Evolutionary conservation across 1,139 yeast genomes (phyloP).

Genomic region (Taphrina wiesneri): DNA sequence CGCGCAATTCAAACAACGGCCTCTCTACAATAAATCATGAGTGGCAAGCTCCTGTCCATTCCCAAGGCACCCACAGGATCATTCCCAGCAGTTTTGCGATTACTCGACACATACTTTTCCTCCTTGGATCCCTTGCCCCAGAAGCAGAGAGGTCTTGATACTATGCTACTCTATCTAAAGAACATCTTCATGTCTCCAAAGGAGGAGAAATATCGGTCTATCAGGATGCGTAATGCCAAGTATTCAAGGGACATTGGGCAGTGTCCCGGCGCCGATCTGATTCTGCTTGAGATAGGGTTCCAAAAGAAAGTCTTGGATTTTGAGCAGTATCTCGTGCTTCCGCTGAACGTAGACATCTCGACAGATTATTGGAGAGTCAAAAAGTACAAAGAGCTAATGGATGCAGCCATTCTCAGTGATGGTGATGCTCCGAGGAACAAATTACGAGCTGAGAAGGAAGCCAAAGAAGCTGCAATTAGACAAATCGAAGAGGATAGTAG

Average conservation of each 20-base stretch:
- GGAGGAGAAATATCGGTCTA: slow-evolving; percentile 6
- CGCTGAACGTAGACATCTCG: background rate
- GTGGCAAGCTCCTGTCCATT: slow-evolving; percentile 2
- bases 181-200: slow-evolving; percentile 17
- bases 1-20: background rate
- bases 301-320: slow-evolving; percentile 5
- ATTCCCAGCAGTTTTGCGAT: slow-evolving; percentile 18
- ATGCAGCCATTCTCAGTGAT: slow-evolving; percentile 6
- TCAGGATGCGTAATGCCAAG: slow-evolving; percentile 12
- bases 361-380: slow-evolving; percentile 12
- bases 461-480: slow-evolving; percentile 4
- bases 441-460: slow-evolving; percentile 12
- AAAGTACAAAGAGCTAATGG: slow-evolving; percentile 1
- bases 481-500: slow-evolving; percentile 20
- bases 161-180: background rate
- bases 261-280: slow-evolving; percentile 18
- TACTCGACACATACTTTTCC: slow-evolving; percentile 12
- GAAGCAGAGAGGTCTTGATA: slow-evolving; percentile 13
- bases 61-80: slow-evolving; percentile 17
- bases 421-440: background rate
- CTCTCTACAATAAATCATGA: background rate
- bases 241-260: background rate
- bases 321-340: slow-evolving; percentile 13
- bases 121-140: slow-evolving; percentile 10
- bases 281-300: slow-evolving; percentile 22